Evolutionary conservation across 2,329 filamentous ascomycete genomes (phyloP).

Genomic region (Colletotrichum higginsianum): DNA sequence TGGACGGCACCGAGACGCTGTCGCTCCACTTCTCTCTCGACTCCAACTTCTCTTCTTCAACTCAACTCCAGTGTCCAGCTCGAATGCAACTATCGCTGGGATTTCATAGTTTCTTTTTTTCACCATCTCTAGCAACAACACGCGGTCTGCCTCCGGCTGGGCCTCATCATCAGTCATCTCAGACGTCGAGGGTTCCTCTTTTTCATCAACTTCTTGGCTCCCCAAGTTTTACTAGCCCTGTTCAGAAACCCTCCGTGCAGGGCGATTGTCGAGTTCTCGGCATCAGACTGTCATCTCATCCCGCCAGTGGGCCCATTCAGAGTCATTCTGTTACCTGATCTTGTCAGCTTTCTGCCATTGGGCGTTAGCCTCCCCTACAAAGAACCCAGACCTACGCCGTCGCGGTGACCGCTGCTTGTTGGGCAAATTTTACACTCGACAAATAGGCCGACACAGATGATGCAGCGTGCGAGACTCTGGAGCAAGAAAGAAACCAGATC

Average conservation of each 20-base stretch:
- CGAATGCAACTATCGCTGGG: slow-evolving; percentile 1
- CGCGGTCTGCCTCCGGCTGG: slow-evolving; percentile 11
- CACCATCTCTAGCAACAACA: slow-evolving; percentile 21
- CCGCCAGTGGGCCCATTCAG: slow-evolving; percentile 36
- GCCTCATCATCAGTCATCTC: slow-evolving; percentile 21
- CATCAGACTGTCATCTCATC: slow-evolving; percentile 33
- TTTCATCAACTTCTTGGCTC: slow-evolving; percentile 25
- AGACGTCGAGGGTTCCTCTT: slow-evolving; percentile 34
- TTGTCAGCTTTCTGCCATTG: not conserved
- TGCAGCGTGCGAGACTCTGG: slow-evolving; percentile 27
- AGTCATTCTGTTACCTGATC: slow-evolving; percentile 10
- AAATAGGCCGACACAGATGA: slow-evolving; percentile 8
- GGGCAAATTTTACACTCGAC: slow-evolving; percentile 13
- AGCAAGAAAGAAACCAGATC: slow-evolving; percentile 4
- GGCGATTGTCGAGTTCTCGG: slow-evolving; percentile 38
- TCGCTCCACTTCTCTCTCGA: slow-evolving; percentile 9
- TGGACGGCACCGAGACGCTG: slow-evolving; percentile 27
- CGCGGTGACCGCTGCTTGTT: slow-evolving; percentile 14
- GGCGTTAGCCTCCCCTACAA: slow-evolving; percentile 16
- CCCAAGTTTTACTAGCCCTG: slow-evolving; percentile 33
- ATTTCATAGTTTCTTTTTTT: slow-evolving; percentile 22
- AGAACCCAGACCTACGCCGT: slow-evolving; percentile 26
- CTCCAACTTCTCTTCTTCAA: slow-evolving; percentile 29
- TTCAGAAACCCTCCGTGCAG: slow-evolving; percentile 33
- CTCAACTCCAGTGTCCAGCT: not conserved